These are phyloP conservation scores for Hyphodiscus hymeniophilus DNA, from an alignment of 495 filamentous ascomycete genomes.

Conservation along the genomic window DNA sequence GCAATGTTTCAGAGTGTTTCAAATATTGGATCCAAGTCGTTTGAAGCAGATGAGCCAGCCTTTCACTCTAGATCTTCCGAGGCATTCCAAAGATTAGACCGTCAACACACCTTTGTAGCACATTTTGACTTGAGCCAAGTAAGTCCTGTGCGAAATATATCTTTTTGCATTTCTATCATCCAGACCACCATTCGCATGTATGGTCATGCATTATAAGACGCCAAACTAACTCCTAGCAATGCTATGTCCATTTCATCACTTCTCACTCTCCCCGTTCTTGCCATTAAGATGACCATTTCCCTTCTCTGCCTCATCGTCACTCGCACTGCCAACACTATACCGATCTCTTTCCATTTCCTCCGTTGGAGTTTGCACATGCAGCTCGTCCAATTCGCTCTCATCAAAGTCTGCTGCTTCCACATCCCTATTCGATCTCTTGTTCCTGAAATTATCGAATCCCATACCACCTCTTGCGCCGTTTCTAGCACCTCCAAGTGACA, in stretches of 20 bases:
- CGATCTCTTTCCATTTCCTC: slow-evolving; percentile 27
- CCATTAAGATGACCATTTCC: slow-evolving; percentile 11
- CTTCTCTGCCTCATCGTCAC: slow-evolving; percentile 37
- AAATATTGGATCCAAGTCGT: no score
- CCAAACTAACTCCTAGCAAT: slow-evolving; percentile 1
- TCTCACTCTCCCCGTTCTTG: slow-evolving; percentile 12
- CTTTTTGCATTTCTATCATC: no score
- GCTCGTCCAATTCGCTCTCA: slow-evolving; percentile 74
- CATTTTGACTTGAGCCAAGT: no score
- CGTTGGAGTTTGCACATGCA: slow-evolving; percentile 44
- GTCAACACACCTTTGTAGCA: no score
- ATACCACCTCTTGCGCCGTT: slow-evolving; percentile 22
- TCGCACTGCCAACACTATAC: slow-evolving; percentile 52
- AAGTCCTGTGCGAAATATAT: no score
- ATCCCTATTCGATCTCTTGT: slow-evolving; percentile 43
- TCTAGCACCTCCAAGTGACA: slow-evolving; percentile 19
- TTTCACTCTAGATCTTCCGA: no score
- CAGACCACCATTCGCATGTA: no score
- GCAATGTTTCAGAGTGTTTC: no score
- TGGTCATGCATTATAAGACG: no score
- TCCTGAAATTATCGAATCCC: slow-evolving; percentile 41
- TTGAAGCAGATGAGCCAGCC: no score
- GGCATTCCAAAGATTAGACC: no score
- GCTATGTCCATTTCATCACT: slow-evolving; percentile 4
- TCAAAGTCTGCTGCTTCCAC: slow-evolving; percentile 85